A percentile compares a stretch with the other conserved stretches of the same genome.
phyloP scores from a whole-genome alignment of 495 filamentous ascomycete species.

The Neurospora sp. region DNA sequence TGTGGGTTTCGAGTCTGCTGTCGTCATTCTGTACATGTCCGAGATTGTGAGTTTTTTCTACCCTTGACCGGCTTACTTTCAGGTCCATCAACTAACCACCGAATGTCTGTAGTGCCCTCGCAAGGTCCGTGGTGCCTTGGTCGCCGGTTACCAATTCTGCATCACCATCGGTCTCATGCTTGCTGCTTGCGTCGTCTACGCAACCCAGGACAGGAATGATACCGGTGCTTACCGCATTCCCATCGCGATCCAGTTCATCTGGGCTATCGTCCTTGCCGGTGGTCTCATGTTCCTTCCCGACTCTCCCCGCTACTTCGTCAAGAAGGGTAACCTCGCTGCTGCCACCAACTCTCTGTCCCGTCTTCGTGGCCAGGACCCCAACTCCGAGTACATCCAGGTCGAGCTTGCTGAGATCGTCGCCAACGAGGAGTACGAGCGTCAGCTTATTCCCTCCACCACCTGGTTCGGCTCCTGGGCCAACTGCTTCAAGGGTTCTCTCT shows the following conservation, averaged over 20 bases:
- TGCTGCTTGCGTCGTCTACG: slow-evolving; percentile 64
- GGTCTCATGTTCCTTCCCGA: slow-evolving; percentile 60
- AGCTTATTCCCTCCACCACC: slow-evolving; percentile 49
- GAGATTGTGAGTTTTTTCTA: slow-evolving; percentile 36
- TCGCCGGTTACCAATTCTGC: slow-evolving; percentile 69
- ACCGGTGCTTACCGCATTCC: slow-evolving; percentile 64
- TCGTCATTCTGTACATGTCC: slow-evolving; percentile 71
- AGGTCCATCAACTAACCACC: slow-evolving; percentile 4
- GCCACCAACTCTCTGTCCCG: slow-evolving; percentile 53
- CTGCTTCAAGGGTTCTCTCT: slow-evolving; percentile 53
- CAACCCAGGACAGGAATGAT: slow-evolving; percentile 49
- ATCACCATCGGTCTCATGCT: slow-evolving; percentile 67
- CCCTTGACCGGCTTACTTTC: not conserved
- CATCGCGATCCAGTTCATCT: slow-evolving; percentile 58
- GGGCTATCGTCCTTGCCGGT: slow-evolving; percentile 54
- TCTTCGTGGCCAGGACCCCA: slow-evolving; percentile 56
- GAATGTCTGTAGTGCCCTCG: slow-evolving; percentile 37
- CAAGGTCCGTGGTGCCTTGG: slow-evolving; percentile 63
- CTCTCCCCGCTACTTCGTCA: slow-evolving; percentile 75
- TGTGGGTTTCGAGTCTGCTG: slow-evolving; percentile 64
- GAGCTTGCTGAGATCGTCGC: slow-evolving; percentile 76
- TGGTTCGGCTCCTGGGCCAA: slow-evolving; percentile 60
- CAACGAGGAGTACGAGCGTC: slow-evolving; percentile 71
- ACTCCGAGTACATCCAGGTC: slow-evolving; percentile 53
- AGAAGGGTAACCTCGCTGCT: slow-evolving; percentile 52